phyloP scores from a whole-genome alignment of 345 rosid species.

The Punica granatum region DNA sequence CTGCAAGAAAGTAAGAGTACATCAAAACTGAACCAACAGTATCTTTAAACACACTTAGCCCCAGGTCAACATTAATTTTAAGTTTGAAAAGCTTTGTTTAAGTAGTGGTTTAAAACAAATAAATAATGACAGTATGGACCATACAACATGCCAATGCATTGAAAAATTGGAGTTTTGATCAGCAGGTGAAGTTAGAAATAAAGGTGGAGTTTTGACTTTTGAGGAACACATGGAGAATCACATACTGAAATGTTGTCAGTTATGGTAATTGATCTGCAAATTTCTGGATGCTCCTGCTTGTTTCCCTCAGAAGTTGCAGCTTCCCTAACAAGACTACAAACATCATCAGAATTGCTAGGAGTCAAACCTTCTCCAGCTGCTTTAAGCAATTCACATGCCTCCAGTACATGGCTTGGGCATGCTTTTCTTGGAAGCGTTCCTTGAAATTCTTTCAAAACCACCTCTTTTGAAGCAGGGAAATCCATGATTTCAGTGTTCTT shows the following conservation, averaged over 20 bases:
- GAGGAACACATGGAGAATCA: no score
- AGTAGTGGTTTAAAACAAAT: no score
- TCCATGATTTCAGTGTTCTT: conserved; percentile 12
- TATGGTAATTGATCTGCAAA: background rate
- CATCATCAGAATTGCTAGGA: no score
- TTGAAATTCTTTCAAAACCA: conserved; percentile 17
- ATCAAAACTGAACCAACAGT: conserved; percentile 7
- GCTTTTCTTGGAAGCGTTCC: conserved; percentile 16
- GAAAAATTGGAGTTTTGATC: no score
- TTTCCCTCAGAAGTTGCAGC: background rate
- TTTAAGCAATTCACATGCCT: conserved; percentile 11
- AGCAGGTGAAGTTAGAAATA: no score
- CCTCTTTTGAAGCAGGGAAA: conserved; percentile 15
- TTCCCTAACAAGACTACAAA: background rate
- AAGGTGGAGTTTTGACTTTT: background rate
- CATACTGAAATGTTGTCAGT: background rate
- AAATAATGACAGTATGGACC: no score
- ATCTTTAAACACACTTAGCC: no score
- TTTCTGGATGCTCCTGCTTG: background rate
- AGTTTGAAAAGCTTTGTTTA: no score
- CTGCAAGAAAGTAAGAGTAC: conserved; percentile 44
- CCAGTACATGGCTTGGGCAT: conserved; percentile 11
- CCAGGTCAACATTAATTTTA: no score
- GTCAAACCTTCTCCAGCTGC: conserved; percentile 16
- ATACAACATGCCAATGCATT: no score